These are phyloP conservation scores for Ligustrum vulgare DNA, from an alignment of 257 asterid genomes.

Conservation along the genomic window DNA sequence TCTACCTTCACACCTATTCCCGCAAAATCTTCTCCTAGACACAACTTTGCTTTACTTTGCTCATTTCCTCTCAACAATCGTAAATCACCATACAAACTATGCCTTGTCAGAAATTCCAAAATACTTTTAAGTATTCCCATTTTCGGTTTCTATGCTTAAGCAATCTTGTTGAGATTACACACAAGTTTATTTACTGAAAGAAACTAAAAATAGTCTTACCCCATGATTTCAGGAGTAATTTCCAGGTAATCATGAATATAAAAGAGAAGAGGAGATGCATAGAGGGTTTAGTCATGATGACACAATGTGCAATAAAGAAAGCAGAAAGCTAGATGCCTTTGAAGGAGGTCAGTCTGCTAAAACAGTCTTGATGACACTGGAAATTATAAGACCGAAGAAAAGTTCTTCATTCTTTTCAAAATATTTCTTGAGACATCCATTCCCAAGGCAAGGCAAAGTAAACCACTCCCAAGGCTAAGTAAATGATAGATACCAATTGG, in stretches of 20 bases:
- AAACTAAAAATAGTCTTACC: no score
- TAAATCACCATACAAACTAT: not conserved
- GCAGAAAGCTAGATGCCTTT: not conserved
- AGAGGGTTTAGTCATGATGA: not conserved
- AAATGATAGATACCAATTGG: no score
- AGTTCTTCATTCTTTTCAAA: not conserved
- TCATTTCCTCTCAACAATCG: not conserved
- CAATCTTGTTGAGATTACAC: not conserved
- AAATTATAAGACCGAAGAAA: not conserved
- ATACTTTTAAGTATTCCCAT: not conserved
- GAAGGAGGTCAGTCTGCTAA: not conserved
- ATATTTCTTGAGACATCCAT: not conserved
- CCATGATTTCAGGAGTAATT: no score
- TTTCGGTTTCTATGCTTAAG: not conserved
- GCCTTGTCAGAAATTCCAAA: not conserved
- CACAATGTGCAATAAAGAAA: not conserved
- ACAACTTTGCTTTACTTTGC: not conserved
- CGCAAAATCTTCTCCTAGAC: not conserved
- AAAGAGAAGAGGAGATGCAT: not conserved
- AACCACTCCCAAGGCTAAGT: no score
- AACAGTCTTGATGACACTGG: not conserved
- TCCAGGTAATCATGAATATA: no score
- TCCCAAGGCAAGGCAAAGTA: no score
- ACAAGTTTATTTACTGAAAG: no score
- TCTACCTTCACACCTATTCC: not conserved